Evolutionary conservation across 2,329 filamentous ascomycete species (phyloP), one percentile per base, ranked within the genome.

Genomic region (Dactylellina leptospora): DNA sequence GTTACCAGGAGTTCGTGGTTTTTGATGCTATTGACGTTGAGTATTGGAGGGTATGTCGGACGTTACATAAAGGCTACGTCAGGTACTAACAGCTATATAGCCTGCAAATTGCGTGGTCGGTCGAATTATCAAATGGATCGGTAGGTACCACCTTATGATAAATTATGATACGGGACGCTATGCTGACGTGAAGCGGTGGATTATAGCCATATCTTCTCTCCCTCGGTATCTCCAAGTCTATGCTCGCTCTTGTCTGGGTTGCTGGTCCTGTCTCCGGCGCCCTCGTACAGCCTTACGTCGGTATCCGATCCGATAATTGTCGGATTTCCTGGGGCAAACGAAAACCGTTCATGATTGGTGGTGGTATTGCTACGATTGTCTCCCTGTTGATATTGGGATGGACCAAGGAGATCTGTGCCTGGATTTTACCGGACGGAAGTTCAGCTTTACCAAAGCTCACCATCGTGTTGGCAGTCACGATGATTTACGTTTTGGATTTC

Each of bases 81-180:
- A 33, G 40, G 13, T 40, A 40, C 13, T 40, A n/a, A 22, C 33
- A 30, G 20, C 40, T 60, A n/a, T 28, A 56, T 74, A 85, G 91
- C 22, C 83, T 97, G 74, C 93, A 97, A 81, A 90, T 97, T 76
- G 92, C 93, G 25, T 97, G 93, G 93, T 93, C 93, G 0, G 92
- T 96, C 42, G 93, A 97, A 80, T 84, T 96, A 42, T 96, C 92
- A 59, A 93, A 96, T 82, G 93, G 93, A 76, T 96, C 93, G 58
- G 84, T 86, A 79, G 77, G 84, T 80, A 16, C 20, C n/a, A n/a
- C n/a, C n/a, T n/a, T n/a, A n/a, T n/a, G n/a, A n/a, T n/a, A n/a
- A n/a, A n/a, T n/a, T n/a, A n/a, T n/a, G n/a, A n/a, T n/a, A n/a
- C n/a, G n/a, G n/a, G n/a, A n/a, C n/a, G n/a, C n/a, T n/a, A n/a